phyloP scores from a whole-genome alignment of 805 yeast genomes.

The Komagataella populi region DNA sequence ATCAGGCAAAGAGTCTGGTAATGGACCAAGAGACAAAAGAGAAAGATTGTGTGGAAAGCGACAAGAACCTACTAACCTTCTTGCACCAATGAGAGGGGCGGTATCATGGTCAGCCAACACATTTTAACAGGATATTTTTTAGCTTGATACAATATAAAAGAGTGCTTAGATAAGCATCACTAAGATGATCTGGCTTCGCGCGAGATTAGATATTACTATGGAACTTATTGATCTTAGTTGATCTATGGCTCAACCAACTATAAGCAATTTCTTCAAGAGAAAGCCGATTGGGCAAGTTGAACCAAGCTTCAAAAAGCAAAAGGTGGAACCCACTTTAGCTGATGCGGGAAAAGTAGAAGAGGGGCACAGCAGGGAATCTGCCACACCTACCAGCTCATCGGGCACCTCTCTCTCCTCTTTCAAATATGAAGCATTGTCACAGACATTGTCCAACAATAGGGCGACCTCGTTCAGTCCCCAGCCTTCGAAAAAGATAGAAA shows the following conservation, averaged over 20 bases:
- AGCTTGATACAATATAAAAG: no score
- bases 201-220: neutral
- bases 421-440: neutral
- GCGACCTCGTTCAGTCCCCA: neutral
- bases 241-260: constrained; percentile 3
- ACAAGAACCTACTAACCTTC: neutral
- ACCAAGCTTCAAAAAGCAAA: neutral
- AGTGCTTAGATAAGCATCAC: neutral
- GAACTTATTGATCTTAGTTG: neutral
- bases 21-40: no score
- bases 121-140: no score
- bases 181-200: neutral
- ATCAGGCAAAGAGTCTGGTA: neutral
- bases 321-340: neutral
- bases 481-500: constrained; percentile 3
- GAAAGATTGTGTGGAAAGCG: neutral
- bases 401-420: neutral
- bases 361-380: neutral
- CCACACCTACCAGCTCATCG: neutral
- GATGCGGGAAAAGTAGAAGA: neutral
- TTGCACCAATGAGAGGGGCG: neutral
- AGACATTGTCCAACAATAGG: constrained; percentile 1
- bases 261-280: constrained; percentile 3
- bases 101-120: no score
- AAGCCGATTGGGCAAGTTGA: neutral